phyloP scores from a whole-genome alignment of 148 eudicot species.

The Pharnaceum exiguum region DNA sequence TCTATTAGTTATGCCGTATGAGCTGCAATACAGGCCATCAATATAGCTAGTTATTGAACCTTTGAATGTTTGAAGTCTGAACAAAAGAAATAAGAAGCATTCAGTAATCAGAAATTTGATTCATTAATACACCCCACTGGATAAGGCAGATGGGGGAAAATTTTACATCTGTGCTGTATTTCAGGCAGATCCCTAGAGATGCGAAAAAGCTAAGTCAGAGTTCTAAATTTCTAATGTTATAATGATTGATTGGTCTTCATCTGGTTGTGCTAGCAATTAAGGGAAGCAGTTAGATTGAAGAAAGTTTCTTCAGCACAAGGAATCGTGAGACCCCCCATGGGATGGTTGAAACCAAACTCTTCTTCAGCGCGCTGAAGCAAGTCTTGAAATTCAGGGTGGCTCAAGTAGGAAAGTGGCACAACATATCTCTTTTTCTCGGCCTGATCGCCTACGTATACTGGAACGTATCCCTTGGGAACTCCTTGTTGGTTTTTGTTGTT shows the following conservation, averaged over 20 bases:
- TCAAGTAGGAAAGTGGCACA: slow-evolving; percentile 22
- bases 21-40: no score
- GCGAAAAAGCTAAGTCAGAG: no score
- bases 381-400: slow-evolving; percentile 28
- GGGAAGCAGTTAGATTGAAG: slow-evolving; percentile 16
- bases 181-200: no score
- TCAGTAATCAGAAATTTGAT: no score
- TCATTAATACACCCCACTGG: no score
- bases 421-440: slow-evolving; percentile 16
- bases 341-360: slow-evolving; percentile 26
- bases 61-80: no score
- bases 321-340: slow-evolving; percentile 28
- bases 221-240: no score
- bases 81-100: no score
- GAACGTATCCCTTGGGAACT: slow-evolving; percentile 17
- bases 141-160: no score
- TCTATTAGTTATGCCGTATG: no score
- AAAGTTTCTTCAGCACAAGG: slow-evolving; percentile 27
- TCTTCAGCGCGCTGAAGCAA: slow-evolving; percentile 24
- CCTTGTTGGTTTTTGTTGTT: slow-evolving; percentile 4
- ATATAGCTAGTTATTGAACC: no score
- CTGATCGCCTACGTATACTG: slow-evolving; percentile 20
- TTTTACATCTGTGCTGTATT: no score
- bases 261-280: not conserved
- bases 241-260: not conserved